A percentile compares a stretch with the other conserved stretches of the same genome.
Conservation (phyloP, 768 basidiomycete genomes). For the Kwoniella botswanensis region DNA sequence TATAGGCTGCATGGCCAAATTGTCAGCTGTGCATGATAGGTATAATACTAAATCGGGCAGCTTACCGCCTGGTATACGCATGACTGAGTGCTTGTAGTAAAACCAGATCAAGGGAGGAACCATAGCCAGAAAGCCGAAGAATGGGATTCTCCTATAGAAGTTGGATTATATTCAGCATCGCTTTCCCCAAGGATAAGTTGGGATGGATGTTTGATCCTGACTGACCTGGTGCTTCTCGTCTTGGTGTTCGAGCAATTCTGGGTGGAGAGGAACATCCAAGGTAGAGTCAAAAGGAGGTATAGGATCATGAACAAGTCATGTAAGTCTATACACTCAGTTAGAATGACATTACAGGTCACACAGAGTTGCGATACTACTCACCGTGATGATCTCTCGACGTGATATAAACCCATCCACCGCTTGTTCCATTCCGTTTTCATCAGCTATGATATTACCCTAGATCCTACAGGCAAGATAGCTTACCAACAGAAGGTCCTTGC, state of each 20-base stretch:
- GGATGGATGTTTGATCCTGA: too few species aligned
- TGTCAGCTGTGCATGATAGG: constrained; percentile 7
- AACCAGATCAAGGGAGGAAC: constrained; percentile 79
- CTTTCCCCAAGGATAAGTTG: too few species aligned
- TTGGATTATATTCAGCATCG: too few species aligned
- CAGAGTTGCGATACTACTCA: constrained; percentile 13
- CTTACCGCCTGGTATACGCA: constrained; percentile 76
- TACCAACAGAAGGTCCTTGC: constrained; percentile 74
- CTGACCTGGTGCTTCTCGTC: constrained; percentile 22
- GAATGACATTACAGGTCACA: neutral
- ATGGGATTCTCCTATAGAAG: constrained; percentile 57
- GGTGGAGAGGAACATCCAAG: constrained; percentile 84
- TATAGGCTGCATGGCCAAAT: constrained; percentile 69
- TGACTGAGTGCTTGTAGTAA: constrained; percentile 82
- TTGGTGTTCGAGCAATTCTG: constrained; percentile 62
- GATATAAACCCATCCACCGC: constrained; percentile 88
- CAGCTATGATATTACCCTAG: neutral
- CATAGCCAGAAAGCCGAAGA: constrained; percentile 70
- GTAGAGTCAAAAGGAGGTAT: constrained; percentile 81
- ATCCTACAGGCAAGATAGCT: neutral
- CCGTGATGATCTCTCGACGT: constrained; percentile 77
- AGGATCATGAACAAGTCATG: constrained; percentile 88
- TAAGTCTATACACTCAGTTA: constrained; percentile 60
- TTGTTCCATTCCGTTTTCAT: constrained; percentile 19
- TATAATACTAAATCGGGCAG: neutral